Conservation (phyloP, 1,284 basidiomycete species). For the Malassezia cuniculi region DNA sequence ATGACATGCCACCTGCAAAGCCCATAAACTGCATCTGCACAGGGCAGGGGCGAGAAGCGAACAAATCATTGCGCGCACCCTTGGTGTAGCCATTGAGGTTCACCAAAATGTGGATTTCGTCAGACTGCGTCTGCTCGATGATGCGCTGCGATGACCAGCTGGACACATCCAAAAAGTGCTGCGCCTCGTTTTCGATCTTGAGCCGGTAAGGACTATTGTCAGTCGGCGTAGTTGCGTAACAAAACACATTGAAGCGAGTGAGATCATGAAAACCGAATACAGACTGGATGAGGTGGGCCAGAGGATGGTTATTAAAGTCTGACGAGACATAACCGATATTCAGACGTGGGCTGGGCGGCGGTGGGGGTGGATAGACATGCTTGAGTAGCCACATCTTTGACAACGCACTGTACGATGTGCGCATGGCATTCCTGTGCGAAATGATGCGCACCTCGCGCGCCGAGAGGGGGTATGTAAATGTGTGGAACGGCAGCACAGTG, state of each 20-base stretch:
- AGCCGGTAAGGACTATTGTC: slow-evolving; percentile 52
- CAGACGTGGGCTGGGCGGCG: slow-evolving; percentile 49
- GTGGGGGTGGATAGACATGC: slow-evolving; percentile 52
- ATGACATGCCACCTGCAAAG: slow-evolving; percentile 52
- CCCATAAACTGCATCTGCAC: slow-evolving; percentile 53
- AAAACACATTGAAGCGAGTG: slow-evolving; percentile 49
- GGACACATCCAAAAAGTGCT: slow-evolving; percentile 52
- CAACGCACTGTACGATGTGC: slow-evolving; percentile 51
- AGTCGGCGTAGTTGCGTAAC: slow-evolving; percentile 53
- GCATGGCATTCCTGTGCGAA: slow-evolving; percentile 53
- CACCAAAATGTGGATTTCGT: slow-evolving; percentile 53
- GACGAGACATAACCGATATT: slow-evolving; percentile 55
- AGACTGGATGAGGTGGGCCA: slow-evolving; percentile 56
- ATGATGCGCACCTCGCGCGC: slow-evolving; percentile 52
- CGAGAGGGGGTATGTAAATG: slow-evolving; percentile 54
- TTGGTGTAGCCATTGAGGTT: slow-evolving; percentile 58
- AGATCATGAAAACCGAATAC: slow-evolving; percentile 53
- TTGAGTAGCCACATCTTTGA: slow-evolving; percentile 51
- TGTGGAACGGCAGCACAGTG: slow-evolving; percentile 54
- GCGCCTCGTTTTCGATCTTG: slow-evolving; percentile 50
- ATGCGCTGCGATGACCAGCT: slow-evolving; percentile 48
- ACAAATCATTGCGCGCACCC: slow-evolving; percentile 55
- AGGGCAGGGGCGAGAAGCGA: slow-evolving; percentile 54
- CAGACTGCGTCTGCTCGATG: slow-evolving; percentile 49
- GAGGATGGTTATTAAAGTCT: slow-evolving; percentile 56